A percentile compares a stretch with the other conserved stretches of the same genome.
Evolutionary conservation across 2,329 filamentous ascomycete genomes (phyloP).

Genomic region (Coniochaeta sp.): DNA sequence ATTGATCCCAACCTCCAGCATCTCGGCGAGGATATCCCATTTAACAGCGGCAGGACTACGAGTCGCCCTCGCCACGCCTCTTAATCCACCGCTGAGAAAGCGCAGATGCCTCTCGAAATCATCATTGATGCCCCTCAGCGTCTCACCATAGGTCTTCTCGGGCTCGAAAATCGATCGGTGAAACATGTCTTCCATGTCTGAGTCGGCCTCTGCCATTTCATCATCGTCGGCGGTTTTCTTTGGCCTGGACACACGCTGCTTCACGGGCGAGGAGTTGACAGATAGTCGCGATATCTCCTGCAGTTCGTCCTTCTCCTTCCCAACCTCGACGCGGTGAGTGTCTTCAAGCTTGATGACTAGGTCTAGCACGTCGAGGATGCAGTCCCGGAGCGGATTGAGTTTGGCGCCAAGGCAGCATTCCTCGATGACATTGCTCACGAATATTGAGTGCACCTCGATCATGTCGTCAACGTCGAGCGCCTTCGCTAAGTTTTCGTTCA

Average conservation of each 20-base stretch:
- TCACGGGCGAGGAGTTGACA: slow-evolving; percentile 18
- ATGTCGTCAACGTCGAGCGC: slow-evolving; percentile 75
- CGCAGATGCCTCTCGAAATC: slow-evolving; percentile 59
- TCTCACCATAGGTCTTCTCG: slow-evolving; percentile 35
- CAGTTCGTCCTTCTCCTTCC: slow-evolving; percentile 65
- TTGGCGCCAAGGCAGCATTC: slow-evolving; percentile 64
- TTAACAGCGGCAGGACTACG: slow-evolving; percentile 50
- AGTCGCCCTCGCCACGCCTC: slow-evolving; percentile 67
- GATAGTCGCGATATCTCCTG: slow-evolving; percentile 43
- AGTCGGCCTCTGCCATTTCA: slow-evolving; percentile 10
- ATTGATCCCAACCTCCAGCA: slow-evolving; percentile 47
- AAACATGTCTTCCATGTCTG: slow-evolving; percentile 16
- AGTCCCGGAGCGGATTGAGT: slow-evolving; percentile 62
- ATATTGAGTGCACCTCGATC: slow-evolving; percentile 61
- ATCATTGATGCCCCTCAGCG: slow-evolving; percentile 47
- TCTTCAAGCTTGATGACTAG: slow-evolving; percentile 64
- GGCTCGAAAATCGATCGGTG: slow-evolving; percentile 5
- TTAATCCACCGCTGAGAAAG: slow-evolving; percentile 67
- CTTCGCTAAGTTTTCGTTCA: slow-evolving; percentile 49
- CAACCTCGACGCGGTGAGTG: slow-evolving; percentile 45
- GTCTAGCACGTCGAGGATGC: slow-evolving; percentile 70
- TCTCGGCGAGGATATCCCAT: slow-evolving; percentile 79
- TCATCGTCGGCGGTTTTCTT: slow-evolving; percentile 7
- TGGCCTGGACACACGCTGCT: slow-evolving; percentile 10
- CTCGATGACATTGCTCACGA: slow-evolving; percentile 54